Base-by-base conservation (phyloP, 495 filamentous ascomycete genomes). In the Cairneyella variabilis region DNA sequence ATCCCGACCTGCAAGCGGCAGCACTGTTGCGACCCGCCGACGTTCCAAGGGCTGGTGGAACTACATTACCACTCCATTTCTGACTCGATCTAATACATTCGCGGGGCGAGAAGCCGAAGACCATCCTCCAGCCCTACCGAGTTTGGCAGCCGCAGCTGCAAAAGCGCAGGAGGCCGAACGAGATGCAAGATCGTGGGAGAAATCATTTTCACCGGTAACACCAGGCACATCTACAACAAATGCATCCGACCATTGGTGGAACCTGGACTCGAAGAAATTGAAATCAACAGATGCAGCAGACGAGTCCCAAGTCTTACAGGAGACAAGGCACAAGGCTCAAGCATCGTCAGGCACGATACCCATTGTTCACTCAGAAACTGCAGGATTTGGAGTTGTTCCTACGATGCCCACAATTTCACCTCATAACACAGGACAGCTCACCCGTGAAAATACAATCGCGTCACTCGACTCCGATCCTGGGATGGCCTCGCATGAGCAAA, bases 21-120 rank as follows among this genome's bases (percentile, higher is more conserved):
- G 51, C 30, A 76, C 72, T 10, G 66, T 78, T 34, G 62, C 69
- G 5, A 78, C 77, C 34, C 76, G 81, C 39, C 76, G 77, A 10
- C 71, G 78, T 30, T 90, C 89, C 3, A 77, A 80, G 27, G 61
- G 61, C 10, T 96, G 91, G 91, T 96, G 91, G 91, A 91, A 88
- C 54, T 78, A 86, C 53, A 78, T 95, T 37, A 84, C 84, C 1
- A 90, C 90, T 1, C 91, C 91, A 0, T 85, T 95, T 50, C 61
- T 82, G 36, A 69, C 74, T 17, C 64, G 71, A 4, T 71, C 73
- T 11, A 74, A 67, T 55, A 70, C 72, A 6, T 34, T 64, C 0
- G 56, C 60, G 8, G 67, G 55, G 40, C 68, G 65, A n/a, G 65
- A 66, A 3, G 41, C 62, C 3, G 63, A 63, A 17, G 16, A 47